Evolutionary conservation across 2,329 filamentous ascomycete species (phyloP).

Genomic region (Rhytidhysteron rufulum): DNA sequence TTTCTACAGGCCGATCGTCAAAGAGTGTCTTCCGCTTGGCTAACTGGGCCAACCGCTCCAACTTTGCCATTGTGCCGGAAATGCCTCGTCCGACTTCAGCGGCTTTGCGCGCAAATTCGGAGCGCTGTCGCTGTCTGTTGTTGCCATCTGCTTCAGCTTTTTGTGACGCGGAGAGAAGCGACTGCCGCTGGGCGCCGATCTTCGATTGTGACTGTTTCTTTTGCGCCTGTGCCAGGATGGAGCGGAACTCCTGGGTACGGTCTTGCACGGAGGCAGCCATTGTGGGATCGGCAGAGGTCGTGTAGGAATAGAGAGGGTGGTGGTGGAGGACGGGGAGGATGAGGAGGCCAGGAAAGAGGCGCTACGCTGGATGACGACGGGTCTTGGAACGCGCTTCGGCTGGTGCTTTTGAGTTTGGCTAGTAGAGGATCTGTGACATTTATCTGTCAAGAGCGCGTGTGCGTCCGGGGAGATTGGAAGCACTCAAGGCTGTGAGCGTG

Average conservation of each 20-base stretch:
- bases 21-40: conserved; percentile 97
- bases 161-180: conserved; percentile 71
- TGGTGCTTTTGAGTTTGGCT: no score
- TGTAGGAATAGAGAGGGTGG: neutral
- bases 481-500: no score
- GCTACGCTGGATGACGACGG: no score
- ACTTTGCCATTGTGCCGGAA: conserved; percentile 85
- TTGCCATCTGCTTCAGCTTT: conserved; percentile 54
- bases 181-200: conserved; percentile 72
- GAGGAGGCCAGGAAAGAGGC: neutral
- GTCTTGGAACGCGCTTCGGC: no score
- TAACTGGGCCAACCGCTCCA: conserved; percentile 88
- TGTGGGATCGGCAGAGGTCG: no score
- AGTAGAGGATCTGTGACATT: no score
- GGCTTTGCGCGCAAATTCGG: conserved; percentile 89
- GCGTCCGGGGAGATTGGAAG: no score
- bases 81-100: conserved; percentile 92
- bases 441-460: no score
- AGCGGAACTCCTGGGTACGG: conserved; percentile 90
- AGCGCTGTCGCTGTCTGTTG: conserved; percentile 50
- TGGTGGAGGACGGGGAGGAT: neutral
- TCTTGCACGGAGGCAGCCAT: conserved; percentile 82
- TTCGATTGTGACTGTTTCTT: conserved; percentile 73
- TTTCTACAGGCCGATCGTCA: conserved; percentile 93
- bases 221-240: conserved; percentile 83